phyloP scores from a whole-genome alignment of 805 yeast genomes.

The Starmera pachycereana region DNA sequence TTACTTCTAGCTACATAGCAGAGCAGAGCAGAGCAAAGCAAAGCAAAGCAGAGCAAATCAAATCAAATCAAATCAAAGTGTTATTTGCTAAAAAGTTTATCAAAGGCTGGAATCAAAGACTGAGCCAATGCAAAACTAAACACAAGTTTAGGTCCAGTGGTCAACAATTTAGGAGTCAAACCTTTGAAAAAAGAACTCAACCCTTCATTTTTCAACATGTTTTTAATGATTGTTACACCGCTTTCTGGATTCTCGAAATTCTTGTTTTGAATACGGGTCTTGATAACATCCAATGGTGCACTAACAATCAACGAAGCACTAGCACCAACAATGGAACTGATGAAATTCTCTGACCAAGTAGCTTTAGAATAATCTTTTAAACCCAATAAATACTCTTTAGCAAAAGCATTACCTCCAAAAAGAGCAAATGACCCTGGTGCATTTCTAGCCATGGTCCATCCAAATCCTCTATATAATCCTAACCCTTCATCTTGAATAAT shows the following conservation, averaged over 20 bases:
- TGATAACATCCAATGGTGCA: conserved; percentile 96
- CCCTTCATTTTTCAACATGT: conserved; percentile 91
- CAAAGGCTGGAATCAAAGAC: conserved; percentile 93
- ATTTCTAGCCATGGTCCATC: conserved; percentile 99
- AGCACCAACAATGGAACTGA: conserved; percentile 94
- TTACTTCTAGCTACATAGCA: too few relatives aligned
- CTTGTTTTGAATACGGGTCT: conserved; percentile 96
- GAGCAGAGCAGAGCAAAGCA: too few relatives aligned
- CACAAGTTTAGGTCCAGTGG: conserved; percentile 97
- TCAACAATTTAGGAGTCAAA: conserved; percentile 87
- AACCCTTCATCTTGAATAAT: conserved; percentile 87
- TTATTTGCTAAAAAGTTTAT: conserved; percentile 41
- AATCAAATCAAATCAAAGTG: too few relatives aligned
- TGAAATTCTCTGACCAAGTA: conserved; percentile 90
- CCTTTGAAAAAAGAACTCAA: conserved; percentile 89
- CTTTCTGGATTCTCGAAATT: conserved; percentile 93
- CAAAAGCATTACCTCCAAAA: conserved; percentile 98
- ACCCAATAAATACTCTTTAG: conserved; percentile 90
- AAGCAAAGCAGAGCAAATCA: too few relatives aligned
- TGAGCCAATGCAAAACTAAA: conserved; percentile 98
- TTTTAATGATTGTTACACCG: conserved; percentile 86
- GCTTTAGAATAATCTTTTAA: conserved; percentile 82
- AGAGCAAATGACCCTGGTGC: conserved; percentile 98
- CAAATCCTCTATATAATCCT: conserved; percentile 96
- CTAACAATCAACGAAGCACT: conserved; percentile 92